Evolutionary conservation across 2,329 filamentous ascomycete species (phyloP), one percentile per base, ranked within the genome.

Genomic region (Pseudocercospora ulei): DNA sequence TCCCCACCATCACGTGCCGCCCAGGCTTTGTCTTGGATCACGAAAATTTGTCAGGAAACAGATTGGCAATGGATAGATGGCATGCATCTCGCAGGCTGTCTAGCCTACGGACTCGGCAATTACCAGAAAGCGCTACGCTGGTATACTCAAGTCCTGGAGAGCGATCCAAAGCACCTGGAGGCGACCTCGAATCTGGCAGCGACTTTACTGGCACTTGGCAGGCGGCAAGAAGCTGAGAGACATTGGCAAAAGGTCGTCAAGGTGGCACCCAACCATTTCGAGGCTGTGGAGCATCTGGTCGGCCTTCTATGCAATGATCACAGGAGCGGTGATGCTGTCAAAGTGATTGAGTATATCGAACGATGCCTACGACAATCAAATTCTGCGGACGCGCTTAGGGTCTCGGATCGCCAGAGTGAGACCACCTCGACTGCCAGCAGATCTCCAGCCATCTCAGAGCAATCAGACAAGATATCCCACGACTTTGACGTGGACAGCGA

Each of bases 271-370:
- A 82, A 78, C 56, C 92, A 93, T 62, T 82, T 98, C 41, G 90
- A 98, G 64, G 87, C 90, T 5, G 85, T 90, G 2, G 90, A 98
- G 59, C 87, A 96, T 65, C 72, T 98, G 1, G 82, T 96, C 18
- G 85, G 86, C 1, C 67, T 96, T 30, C 63, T 96, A 11, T 95
- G 88, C 57, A 76, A 73, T 33, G 83, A 78, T 44, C 81, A 92
- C 41, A 75, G 87, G 46, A 82, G 78, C 33, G 77, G 73, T 52
- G 85, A 96, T 57, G 90, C 90, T 5, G 78, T 98, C 43, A 76
- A 80, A 33, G 78, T 94, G 35, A 94, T 98, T 50, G 76, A 82
- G 49, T 82, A 78, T 56, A 78, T 98, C 5, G 87, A 98, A 62
- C 72, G 71, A 2, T 75, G 78, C 4, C 65, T 95, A 28, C 74